A percentile compares a stretch with the other conserved stretches of the same genome.
Evolutionary conservation across 1,284 basidiomycete genomes (phyloP).

Genomic region (Cutaneotrichosporon sp.): DNA sequence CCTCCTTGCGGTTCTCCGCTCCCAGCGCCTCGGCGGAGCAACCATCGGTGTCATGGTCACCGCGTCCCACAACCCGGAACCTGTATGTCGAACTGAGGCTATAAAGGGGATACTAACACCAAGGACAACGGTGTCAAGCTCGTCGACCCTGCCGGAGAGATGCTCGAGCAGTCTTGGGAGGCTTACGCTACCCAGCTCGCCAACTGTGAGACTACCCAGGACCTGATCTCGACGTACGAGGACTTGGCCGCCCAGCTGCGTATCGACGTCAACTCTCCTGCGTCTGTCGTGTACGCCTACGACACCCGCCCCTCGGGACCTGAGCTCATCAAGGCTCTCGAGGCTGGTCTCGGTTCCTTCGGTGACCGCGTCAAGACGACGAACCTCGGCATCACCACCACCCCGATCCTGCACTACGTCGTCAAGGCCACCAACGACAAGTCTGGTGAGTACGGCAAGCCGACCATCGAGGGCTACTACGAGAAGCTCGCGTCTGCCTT

Average conservation of each 20-base stretch:
- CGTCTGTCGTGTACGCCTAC: constrained; percentile 80
- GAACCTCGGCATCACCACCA: constrained; percentile 74
- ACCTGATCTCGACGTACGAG: constrained; percentile 65
- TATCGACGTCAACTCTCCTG: constrained; percentile 73
- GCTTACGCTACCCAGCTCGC: constrained; percentile 79
- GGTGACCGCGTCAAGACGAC: constrained; percentile 36
- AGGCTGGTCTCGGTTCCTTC: constrained; percentile 74
- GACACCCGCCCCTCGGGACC: constrained; percentile 89
- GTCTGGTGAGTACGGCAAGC: constrained; percentile 70
- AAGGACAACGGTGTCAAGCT: constrained; percentile 99
- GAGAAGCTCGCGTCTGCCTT: constrained; percentile 80
- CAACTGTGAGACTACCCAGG: constrained; percentile 70
- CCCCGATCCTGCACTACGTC: constrained; percentile 93
- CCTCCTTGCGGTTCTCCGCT: constrained; percentile 81
- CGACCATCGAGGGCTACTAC: constrained; percentile 81
- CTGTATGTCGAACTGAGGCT: too few relatives aligned
- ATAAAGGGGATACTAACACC: not conserved
- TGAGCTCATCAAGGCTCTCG: constrained; percentile 73
- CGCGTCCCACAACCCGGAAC: constrained; percentile 95
- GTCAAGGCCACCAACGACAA: constrained; percentile 75
- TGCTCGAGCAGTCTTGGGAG: constrained; percentile 97
- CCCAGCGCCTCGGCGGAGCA: constrained; percentile 82
- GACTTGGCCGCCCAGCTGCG: constrained; percentile 62
- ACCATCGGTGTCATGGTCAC: constrained; percentile 98
- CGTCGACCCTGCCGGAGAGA: constrained; percentile 96